Evolutionary conservation across 2,329 filamentous ascomycete genomes (phyloP), one percentile per base, ranked within the genome.

Genomic region (Scopulariopsis brevicaulis): DNA sequence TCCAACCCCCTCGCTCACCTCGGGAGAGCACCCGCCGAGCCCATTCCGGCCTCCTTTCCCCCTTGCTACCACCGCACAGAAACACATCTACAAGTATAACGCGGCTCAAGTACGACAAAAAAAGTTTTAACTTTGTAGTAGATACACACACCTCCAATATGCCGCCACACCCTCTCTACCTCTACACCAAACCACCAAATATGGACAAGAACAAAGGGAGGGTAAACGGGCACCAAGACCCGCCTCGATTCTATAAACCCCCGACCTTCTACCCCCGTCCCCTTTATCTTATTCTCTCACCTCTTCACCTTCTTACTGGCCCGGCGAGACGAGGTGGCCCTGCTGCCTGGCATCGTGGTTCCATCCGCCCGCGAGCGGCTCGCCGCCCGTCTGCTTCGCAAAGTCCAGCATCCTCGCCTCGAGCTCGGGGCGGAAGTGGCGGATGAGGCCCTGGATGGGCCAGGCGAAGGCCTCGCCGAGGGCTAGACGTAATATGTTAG

Each of bases 391-490:
- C 76, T 87, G 80, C 69, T 84, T 72, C 22, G 89, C 82, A 70
- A 89, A 94, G 65, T 90, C 84, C 71, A 85, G 81, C 81, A 99
- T 95, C 66, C 93, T 84, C 56, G 86, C 89, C 81, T 97, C 92
- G 56, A 99, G 80, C 77, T 99, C 92, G 52, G 93, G 94, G 67
- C 94, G 84, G 82, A 99, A 99, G 77, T 99, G 94, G 68, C 94
- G 87, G 74, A 99, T 99, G 60, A 99, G 83, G 72, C 94, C 94
- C 77, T 99, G 94, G 64, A 99, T 87, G 63, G 94, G 94, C 94
- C 94, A 99, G 63, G 94, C 92, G 66, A 99, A 99, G 62, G 94
- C 94, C 79, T 99, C 94, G 60, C 94, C 94, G 63, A 99, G 79
- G 74, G 93, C 86, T 89, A 62, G 28, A 54, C 61, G 2, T 68